Percentiles rank a stretch among this genome's conserved stretches.
Conservation (phyloP, 2,329 filamentous ascomycete genomes). For the Aspergillus ustus region DNA sequence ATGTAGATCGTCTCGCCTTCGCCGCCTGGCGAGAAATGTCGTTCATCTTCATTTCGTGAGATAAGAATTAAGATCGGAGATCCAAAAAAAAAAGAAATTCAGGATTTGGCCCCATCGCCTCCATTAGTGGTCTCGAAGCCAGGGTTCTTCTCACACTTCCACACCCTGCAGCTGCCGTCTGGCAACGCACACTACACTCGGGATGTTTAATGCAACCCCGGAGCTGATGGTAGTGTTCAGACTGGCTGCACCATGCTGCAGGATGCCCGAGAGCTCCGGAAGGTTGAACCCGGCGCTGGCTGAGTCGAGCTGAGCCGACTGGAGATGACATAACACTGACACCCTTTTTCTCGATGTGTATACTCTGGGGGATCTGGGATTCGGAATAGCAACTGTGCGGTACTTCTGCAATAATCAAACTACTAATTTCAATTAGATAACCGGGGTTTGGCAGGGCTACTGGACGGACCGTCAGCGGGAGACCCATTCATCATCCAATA, state of each 20-base stretch:
- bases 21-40: background rate
- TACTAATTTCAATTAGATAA: background rate
- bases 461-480: conserved; percentile 27
- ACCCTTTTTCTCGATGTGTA: background rate
- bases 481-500: conserved; percentile 19
- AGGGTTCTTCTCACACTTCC: conserved; percentile 3
- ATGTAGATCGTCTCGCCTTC: background rate
- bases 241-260: conserved; percentile 25
- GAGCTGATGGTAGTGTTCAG: conserved; percentile 19
- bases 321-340: conserved; percentile 8
- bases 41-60: background rate
- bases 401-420: conserved; percentile 3
- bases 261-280: conserved; percentile 21
- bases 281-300: conserved; percentile 3
- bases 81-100: conserved; percentile 5
- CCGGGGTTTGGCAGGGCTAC: conserved; percentile 25
- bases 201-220: conserved; percentile 16
- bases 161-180: conserved; percentile 14
- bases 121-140: conserved; percentile 4
- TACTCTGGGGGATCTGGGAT: background rate
- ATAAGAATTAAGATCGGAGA: conserved; percentile 10
- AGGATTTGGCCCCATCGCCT: conserved; percentile 1
- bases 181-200: background rate
- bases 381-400: background rate
- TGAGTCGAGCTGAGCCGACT: conserved; percentile 7